phyloP scores from a whole-genome alignment of 1,284 basidiomycete species.

The Gymnopus androsaceus region DNA sequence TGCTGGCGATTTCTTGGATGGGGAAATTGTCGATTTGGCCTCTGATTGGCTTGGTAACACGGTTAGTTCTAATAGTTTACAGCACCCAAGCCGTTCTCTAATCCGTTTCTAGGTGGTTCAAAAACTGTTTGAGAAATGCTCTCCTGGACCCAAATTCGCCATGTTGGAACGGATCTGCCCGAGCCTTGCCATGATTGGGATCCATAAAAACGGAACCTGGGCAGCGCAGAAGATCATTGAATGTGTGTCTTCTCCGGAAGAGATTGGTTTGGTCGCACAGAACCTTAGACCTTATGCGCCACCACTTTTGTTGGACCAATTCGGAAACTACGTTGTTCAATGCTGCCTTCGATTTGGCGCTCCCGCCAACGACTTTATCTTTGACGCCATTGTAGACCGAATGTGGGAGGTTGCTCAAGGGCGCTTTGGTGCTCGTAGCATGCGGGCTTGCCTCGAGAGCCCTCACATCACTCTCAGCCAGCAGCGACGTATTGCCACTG shows the following conservation, averaged over 20 bases:
- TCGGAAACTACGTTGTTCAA: conserved; percentile 98
- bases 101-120: conserved; percentile 75
- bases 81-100: conserved; percentile 4
- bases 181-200: conserved; percentile 95
- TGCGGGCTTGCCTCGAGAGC: conserved; percentile 95
- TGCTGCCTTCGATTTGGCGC: conserved; percentile 91
- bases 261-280: conserved; percentile 81
- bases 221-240: conserved; percentile 99
- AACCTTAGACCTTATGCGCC: conserved; percentile 92
- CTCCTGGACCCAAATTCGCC: conserved; percentile 72
- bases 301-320: conserved; percentile 92
- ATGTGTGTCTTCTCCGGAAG: conserved; percentile 88
- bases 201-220: conserved; percentile 99
- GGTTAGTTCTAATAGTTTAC: conserved; percentile 26
- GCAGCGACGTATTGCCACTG: conserved; percentile 92
- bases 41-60: conserved; percentile 99
- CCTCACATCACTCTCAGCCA: conserved; percentile 83
- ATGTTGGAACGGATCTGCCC: conserved; percentile 95
- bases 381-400: conserved; percentile 97
- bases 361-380: conserved; percentile 92
- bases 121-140: conserved; percentile 93
- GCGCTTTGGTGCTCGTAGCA: conserved; percentile 95
- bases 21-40: conserved; percentile 90
- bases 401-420: conserved; percentile 98
- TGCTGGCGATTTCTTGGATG: conserved; percentile 87